phyloP scores from a whole-genome alignment of 768 basidiomycete genomes.

The Collybia sordida region DNA sequence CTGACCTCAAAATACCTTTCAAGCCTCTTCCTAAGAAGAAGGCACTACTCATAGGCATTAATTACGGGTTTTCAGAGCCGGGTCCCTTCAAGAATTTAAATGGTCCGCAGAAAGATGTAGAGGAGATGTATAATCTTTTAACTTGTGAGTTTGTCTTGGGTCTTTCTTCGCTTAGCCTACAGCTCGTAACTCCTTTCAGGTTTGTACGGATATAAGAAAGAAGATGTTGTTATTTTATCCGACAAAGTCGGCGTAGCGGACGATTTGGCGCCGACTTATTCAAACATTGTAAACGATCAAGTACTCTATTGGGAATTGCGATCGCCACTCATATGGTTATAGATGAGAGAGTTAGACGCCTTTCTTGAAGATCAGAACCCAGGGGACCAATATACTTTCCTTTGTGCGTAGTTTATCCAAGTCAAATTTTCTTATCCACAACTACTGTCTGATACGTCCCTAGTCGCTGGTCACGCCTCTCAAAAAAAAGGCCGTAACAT shows the following conservation, averaged over 20 bases:
- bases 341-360: not conserved
- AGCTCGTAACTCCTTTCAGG: not conserved
- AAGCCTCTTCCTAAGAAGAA: not conserved
- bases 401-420: not conserved
- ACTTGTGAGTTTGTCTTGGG: not conserved
- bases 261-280: not conserved
- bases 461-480: conserved; percentile 1
- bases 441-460: not conserved
- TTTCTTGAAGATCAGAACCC: not conserved
- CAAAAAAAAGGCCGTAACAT: not conserved
- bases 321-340: not conserved
- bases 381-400: not conserved
- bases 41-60: not conserved
- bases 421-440: not conserved
- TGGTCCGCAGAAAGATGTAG: not conserved
- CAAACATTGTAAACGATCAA: not conserved
- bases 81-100: not conserved
- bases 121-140: not conserved
- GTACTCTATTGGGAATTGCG: not conserved
- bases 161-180: not conserved
- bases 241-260: not conserved
- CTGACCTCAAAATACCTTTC: not conserved
- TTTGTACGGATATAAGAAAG: not conserved
- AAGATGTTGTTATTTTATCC: not conserved
- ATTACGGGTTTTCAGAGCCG: not conserved